Evolutionary conservation across 805 yeast species (phyloP).

Genomic region (Scheffersomyces ergatensis): DNA sequence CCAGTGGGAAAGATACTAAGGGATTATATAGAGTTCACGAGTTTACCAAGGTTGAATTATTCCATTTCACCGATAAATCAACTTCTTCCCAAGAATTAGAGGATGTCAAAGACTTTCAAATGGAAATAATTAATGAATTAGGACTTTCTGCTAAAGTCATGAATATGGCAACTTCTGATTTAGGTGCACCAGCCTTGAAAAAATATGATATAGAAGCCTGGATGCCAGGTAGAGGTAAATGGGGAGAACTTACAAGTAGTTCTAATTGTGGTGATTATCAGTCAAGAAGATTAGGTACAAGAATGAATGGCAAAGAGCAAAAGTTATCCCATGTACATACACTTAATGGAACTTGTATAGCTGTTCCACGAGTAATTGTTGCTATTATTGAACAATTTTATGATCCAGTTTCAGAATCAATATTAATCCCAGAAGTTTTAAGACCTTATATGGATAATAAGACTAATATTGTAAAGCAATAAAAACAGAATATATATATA

Average conservation of each 20-base stretch:
- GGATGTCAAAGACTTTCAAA: conserved; percentile 62
- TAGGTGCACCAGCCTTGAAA: conserved; percentile 90
- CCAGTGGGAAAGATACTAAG: conserved; percentile 87
- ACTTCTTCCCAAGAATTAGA: conserved; percentile 54
- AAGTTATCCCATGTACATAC: conserved; percentile 66
- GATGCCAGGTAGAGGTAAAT: conserved; percentile 94
- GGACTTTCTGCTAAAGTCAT: conserved; percentile 81
- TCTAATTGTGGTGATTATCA: conserved; percentile 94
- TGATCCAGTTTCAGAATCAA: conserved; percentile 51
- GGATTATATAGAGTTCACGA: conserved; percentile 96
- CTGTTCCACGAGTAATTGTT: conserved; percentile 85
- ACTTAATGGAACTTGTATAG: conserved; percentile 93
- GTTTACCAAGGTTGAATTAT: conserved; percentile 91
- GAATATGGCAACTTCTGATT: conserved; percentile 85
- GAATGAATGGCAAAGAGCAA: conserved; percentile 32
- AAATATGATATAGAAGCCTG: conserved; percentile 95
- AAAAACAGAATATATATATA: background rate
- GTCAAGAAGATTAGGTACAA: conserved; percentile 75
- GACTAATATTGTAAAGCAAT: conserved; percentile 21
- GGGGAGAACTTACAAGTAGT: conserved; percentile 92
- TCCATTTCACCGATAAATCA: conserved; percentile 61
- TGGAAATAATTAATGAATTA: conserved; percentile 56
- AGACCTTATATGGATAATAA: conserved; percentile 71
- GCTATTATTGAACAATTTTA: conserved; percentile 89
- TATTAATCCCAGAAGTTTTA: conserved; percentile 67